Conservation (phyloP, 1,139 yeast genomes). For the Suhomyces bokatorum region DNA sequence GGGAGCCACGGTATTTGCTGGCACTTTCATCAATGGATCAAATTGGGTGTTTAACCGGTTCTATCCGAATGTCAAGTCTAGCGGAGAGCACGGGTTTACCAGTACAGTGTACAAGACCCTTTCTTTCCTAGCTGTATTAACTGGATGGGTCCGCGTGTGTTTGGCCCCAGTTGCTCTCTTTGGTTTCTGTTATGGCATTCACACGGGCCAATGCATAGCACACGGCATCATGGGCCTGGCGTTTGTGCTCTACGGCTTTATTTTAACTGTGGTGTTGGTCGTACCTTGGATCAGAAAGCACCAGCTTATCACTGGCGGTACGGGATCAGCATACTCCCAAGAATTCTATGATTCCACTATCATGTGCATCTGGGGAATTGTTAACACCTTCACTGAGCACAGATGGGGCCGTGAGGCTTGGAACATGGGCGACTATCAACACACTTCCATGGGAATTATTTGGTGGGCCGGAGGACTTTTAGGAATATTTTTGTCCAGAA, state of each 20-base stretch:
- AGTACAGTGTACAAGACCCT: slow-evolving; percentile 43
- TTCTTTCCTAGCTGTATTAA: slow-evolving; percentile 46
- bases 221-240: slow-evolving; percentile 97
- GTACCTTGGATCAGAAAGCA: slow-evolving; percentile 63
- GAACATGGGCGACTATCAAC: slow-evolving; percentile 91
- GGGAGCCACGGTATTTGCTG: slow-evolving; percentile 51
- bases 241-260: slow-evolving; percentile 75
- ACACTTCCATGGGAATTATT: slow-evolving; percentile 91
- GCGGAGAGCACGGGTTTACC: slow-evolving; percentile 13
- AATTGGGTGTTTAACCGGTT: slow-evolving; percentile 42
- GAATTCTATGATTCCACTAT: slow-evolving; percentile 81
- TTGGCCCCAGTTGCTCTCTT: slow-evolving; percentile 81
- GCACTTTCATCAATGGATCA: slow-evolving; percentile 56
- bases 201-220: slow-evolving; percentile 89
- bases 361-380: slow-evolving; percentile 87
- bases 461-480: slow-evolving; percentile 95
- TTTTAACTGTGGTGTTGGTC: slow-evolving; percentile 64
- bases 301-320: slow-evolving; percentile 14
- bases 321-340: slow-evolving; percentile 54
- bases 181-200: slow-evolving; percentile 74
- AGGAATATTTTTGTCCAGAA: slow-evolving; percentile 73
- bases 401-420: slow-evolving; percentile 87
- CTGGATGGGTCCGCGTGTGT: slow-evolving; percentile 71
- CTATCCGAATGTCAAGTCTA: slow-evolving; percentile 26
- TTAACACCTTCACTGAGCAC: slow-evolving; percentile 93